These are phyloP conservation scores for Claviceps humidiphila DNA, from an alignment of 2,329 filamentous ascomycete genomes.

Conservation along the genomic window DNA sequence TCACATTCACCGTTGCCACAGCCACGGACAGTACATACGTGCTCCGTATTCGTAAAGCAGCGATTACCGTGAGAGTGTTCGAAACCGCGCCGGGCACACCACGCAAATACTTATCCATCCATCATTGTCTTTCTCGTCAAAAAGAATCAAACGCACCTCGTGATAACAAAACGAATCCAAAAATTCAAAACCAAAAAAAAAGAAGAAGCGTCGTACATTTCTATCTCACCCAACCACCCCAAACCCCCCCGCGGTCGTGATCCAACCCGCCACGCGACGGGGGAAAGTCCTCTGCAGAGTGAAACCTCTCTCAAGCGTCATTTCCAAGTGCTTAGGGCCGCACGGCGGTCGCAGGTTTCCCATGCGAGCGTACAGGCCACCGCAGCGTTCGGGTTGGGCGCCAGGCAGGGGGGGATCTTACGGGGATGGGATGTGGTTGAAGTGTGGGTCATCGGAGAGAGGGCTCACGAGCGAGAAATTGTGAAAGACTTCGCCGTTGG, in stretches of 20 bases:
- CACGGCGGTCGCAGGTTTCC: conserved; percentile 51
- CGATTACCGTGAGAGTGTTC: too few relatives aligned
- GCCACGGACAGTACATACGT: too few relatives aligned
- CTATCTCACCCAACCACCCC: conserved; percentile 42
- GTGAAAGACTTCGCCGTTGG: conserved; percentile 44
- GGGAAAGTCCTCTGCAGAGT: conserved; percentile 61
- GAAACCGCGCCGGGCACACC: too few relatives aligned
- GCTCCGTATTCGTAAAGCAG: too few relatives aligned
- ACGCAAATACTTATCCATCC: too few relatives aligned
- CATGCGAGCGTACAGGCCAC: conserved; percentile 50
- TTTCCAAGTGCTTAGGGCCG: conserved; percentile 54
- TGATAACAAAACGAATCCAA: neutral
- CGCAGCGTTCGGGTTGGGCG: conserved; percentile 58
- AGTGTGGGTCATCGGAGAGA: neutral
- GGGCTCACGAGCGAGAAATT: conserved; percentile 24
- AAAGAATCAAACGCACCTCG: too few relatives aligned
- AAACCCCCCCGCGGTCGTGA: conserved; percentile 49
- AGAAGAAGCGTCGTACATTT: conserved; percentile 35
- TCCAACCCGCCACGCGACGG: conserved; percentile 59
- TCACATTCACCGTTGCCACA: too few relatives aligned
- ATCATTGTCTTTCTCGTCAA: too few relatives aligned
- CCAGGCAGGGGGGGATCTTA: conserved; percentile 39
- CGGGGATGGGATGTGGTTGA: conserved; percentile 38
- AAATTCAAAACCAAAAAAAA: conserved; percentile 11
- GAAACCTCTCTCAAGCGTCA: conserved; percentile 56